Percentiles rank a stretch among this genome's conserved stretches.
Conservation (phyloP, 2,329 filamentous ascomycete species). For the Helicocarpus griseus region DNA sequence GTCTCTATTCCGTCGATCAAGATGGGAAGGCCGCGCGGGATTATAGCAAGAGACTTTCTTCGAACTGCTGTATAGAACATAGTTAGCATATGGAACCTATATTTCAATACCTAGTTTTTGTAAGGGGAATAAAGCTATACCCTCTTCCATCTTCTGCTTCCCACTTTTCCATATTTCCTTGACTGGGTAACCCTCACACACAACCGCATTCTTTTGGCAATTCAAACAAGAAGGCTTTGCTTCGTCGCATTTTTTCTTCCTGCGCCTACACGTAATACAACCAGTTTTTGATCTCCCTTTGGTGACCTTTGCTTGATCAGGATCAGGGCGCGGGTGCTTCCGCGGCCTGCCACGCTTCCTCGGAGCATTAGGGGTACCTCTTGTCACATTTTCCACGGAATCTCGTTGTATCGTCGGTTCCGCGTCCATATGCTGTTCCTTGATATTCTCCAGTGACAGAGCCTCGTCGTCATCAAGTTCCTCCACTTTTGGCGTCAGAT, state of each 20-base stretch:
- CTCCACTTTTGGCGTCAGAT: conserved; percentile 45
- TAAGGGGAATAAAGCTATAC: conserved; percentile 21
- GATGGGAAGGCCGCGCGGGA: conserved; percentile 40
- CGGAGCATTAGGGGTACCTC: conserved; percentile 15
- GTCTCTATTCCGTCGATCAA: conserved; percentile 77
- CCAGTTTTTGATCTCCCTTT: conserved; percentile 58
- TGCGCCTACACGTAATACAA: conserved; percentile 49
- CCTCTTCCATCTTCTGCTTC: conserved; percentile 62
- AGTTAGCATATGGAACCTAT: background rate
- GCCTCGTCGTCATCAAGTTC: conserved; percentile 39
- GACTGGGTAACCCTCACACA: conserved; percentile 82
- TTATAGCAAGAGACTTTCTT: conserved; percentile 23
- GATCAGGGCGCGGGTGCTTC: conserved; percentile 61
- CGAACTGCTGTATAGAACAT: conserved; percentile 17
- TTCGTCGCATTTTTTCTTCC: conserved; percentile 52
- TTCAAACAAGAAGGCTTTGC: conserved; percentile 49
- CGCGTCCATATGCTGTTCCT: conserved; percentile 23
- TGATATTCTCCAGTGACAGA: conserved; percentile 20
- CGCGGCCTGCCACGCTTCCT: conserved; percentile 69
- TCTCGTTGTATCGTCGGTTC: conserved; percentile 18
- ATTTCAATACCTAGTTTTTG: background rate
- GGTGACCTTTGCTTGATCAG: conserved; percentile 58
- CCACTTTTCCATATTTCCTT: conserved; percentile 83
- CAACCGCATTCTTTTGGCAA: conserved; percentile 86
- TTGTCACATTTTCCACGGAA: conserved; percentile 16